Base-by-base conservation (phyloP, 2,329 filamentous ascomycete genomes). In the Phialophora verrucosa region DNA sequence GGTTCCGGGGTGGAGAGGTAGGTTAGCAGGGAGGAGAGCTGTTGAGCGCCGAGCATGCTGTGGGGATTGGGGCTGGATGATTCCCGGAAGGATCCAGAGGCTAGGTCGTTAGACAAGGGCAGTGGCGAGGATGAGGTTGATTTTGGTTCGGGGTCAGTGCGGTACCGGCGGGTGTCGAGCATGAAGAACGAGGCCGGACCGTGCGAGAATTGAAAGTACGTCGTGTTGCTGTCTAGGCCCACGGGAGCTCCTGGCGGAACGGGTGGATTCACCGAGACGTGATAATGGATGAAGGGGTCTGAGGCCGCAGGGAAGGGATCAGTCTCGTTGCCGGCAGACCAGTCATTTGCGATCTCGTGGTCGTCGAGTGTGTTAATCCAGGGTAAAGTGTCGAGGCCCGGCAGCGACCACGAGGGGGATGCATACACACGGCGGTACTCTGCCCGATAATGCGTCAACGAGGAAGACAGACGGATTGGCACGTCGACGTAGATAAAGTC, bases 321-420 rank as follows among this genome's bases (percentile, higher is more conserved):
- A 0, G 91, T 93, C 14, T 87, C 90, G 75, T 94, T 95, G 20
- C 85, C 83, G 66, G 90, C 88, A 32, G 78, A 77, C 93, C 93
- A 98, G 79, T 98, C 95, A 73, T 99, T 98, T 4, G 87, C 86
- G 68, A 99, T 97, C 76, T 99, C 95, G 74, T 99, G 95, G 76
- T 99, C 95, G 75, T 99, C 95, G 6, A 97, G 86, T 1, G 96
- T 93, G 75, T 99, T 95, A 53, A 98, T 92, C 95, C 95, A 99
- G 73, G 93, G 96, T n/a, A 98, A 82, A 63, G 92, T 89, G 71
- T 90, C 84, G 0, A 88, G 88, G 11, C 91, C 88, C 0, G 87
- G 81, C 23, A 71, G 64, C 14, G 69, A 83, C 95, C 95, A 99
- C 70, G 97, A 94, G 0, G 94, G 94, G 2, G 93, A 97, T 0